Conservation (phyloP, 192 early-diverging fungal genomes). For the Backusella tuberculispora region DNA sequence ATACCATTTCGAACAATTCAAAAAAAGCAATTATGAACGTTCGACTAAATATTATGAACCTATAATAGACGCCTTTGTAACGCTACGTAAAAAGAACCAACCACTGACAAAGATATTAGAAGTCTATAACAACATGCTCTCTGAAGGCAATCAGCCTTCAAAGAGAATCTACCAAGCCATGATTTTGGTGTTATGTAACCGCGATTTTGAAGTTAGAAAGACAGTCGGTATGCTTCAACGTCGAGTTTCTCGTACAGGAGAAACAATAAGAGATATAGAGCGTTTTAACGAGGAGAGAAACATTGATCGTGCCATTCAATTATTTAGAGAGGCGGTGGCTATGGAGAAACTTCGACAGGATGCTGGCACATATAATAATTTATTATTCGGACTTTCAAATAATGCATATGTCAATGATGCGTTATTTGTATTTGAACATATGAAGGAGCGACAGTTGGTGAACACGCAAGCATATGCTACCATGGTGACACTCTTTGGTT, state of each 20-base stretch:
- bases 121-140: slow-evolving; percentile 37
- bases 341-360: slow-evolving; percentile 28
- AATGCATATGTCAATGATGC: slow-evolving; percentile 30
- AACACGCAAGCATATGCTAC: slow-evolving; percentile 54
- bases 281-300: slow-evolving; percentile 36
- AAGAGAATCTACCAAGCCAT: slow-evolving; percentile 31
- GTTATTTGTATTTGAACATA: slow-evolving; percentile 37
- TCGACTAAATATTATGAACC: slow-evolving; percentile 23
- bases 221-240: slow-evolving; percentile 27
- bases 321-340: slow-evolving; percentile 35
- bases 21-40: neutral
- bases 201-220: slow-evolving; percentile 37
- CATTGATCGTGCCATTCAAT: slow-evolving; percentile 34
- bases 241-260: slow-evolving; percentile 24
- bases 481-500: slow-evolving; percentile 49
- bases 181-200: slow-evolving; percentile 34
- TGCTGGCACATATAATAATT: slow-evolving; percentile 29
- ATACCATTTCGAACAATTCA: slow-evolving; percentile 6
- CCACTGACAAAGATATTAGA: slow-evolving; percentile 15
- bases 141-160: slow-evolving; percentile 23
- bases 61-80: slow-evolving; percentile 20
- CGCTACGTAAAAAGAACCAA: neutral
- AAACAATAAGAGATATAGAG: neutral
- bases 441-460: slow-evolving; percentile 25
- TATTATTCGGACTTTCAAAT: slow-evolving; percentile 28